Evolutionary conservation across 345 rosid genomes (phyloP).

Genomic region (Salix brachista): DNA sequence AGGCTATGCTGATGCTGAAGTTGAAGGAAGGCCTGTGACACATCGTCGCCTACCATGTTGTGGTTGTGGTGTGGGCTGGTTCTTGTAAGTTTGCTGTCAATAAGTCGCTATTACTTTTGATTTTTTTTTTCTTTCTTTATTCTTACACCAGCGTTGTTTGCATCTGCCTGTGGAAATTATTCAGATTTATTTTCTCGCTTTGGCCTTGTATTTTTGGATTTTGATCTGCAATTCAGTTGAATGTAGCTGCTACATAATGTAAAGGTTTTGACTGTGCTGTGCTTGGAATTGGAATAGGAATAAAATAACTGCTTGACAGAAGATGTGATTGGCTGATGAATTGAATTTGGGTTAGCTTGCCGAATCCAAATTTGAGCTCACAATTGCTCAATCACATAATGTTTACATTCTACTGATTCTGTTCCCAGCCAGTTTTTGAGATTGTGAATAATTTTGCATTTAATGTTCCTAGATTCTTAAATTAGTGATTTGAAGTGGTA

Average conservation of each 20-base stretch:
- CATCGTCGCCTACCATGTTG: constrained; percentile 79
- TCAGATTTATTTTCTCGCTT: not conserved
- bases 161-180: not conserved
- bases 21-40: constrained; percentile 81
- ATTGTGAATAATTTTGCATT: not conserved
- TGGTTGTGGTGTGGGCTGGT: constrained; percentile 87
- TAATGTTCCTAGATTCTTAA: not conserved
- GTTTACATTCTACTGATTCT: not conserved
- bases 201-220: not conserved
- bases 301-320: not conserved
- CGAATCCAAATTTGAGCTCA: not conserved
- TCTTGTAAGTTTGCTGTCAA: constrained; percentile 49
- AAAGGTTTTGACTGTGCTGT: not conserved
- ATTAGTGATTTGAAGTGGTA: not conserved
- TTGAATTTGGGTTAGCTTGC: not conserved
- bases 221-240: not conserved
- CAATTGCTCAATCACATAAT: not conserved
- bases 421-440: not conserved
- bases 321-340: not conserved
- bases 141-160: not conserved
- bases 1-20: constrained; percentile 66
- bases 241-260: not conserved
- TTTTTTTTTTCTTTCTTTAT: not conserved
- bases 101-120: not conserved
- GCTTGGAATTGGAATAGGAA: not conserved